Percentiles rank a stretch among this genome's conserved stretches.
These are phyloP conservation scores for Corrigiola litoralis DNA, from an alignment of 179 eudicot genomes.

Conservation along the genomic window DNA sequence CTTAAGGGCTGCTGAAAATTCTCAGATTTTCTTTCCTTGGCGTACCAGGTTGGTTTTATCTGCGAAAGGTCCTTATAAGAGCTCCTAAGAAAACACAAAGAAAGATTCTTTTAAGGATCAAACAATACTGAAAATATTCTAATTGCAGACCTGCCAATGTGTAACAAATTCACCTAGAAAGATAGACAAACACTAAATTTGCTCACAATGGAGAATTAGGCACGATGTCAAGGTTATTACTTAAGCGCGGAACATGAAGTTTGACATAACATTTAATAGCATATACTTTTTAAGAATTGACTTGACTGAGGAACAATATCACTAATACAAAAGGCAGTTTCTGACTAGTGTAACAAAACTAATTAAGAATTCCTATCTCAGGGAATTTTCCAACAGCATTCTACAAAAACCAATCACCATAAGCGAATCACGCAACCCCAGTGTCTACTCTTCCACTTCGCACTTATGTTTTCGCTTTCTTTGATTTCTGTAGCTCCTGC, in stretches of 20 bases:
- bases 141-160: not conserved
- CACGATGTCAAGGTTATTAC: not conserved
- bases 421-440: not conserved
- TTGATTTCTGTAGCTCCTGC: slow-evolving; percentile 29
- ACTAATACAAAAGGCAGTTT: not conserved
- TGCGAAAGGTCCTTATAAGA: slow-evolving; percentile 35
- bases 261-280: no score
- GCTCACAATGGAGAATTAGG: not conserved
- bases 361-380: not conserved
- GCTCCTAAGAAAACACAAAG: no score
- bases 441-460: slow-evolving; percentile 12
- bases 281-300: not conserved
- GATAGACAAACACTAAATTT: no score
- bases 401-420: slow-evolving; percentile 1
- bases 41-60: slow-evolving; percentile 33
- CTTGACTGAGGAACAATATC: not conserved
- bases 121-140: not conserved
- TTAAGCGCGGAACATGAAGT: no score
- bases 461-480: slow-evolving; percentile 34
- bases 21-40: slow-evolving; percentile 32
- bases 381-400: not conserved
- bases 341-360: not conserved
- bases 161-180: not conserved
- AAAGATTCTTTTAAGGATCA: no score
- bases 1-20: slow-evolving; percentile 20